phyloP scores from a whole-genome alignment of 192 early-diverging fungal genomes.

The Mortierella hygrophila region DNA sequence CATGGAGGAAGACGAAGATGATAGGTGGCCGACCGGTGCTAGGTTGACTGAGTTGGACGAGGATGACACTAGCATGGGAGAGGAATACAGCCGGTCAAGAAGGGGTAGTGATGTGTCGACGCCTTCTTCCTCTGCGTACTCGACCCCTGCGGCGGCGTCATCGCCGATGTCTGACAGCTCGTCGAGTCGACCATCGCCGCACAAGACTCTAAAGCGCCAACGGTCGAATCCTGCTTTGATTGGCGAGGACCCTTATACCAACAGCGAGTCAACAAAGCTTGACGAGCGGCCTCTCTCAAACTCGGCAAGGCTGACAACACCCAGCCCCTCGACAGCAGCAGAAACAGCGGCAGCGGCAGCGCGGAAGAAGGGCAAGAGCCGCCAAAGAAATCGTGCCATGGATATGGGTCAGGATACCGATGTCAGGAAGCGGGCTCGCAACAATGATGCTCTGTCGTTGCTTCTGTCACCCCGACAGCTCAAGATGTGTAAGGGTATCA shows the following conservation, averaged over 20 bases:
- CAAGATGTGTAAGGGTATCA: constrained; percentile 26
- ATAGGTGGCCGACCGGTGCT: neutral
- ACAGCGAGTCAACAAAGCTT: neutral
- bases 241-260: neutral
- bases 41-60: neutral
- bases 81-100: too few relatives aligned
- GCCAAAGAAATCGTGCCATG: neutral
- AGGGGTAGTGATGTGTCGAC: neutral
- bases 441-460: constrained; percentile 44
- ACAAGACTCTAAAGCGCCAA: constrained; percentile 13
- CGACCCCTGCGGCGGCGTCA: neutral
- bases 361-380: neutral
- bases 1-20: neutral
- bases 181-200: neutral
- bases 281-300: neutral
- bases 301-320: neutral
- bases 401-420: neutral
- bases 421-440: constrained; percentile 33
- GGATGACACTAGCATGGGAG: neutral
- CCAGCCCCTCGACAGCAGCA: neutral
- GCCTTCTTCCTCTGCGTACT: neutral
- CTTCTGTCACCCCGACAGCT: constrained; percentile 36
- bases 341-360: neutral
- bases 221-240: neutral
- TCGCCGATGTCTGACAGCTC: neutral